Evolutionary conservation across 2,329 filamentous ascomycete genomes (phyloP).

Genomic region (Clarireedia paspali): DNA sequence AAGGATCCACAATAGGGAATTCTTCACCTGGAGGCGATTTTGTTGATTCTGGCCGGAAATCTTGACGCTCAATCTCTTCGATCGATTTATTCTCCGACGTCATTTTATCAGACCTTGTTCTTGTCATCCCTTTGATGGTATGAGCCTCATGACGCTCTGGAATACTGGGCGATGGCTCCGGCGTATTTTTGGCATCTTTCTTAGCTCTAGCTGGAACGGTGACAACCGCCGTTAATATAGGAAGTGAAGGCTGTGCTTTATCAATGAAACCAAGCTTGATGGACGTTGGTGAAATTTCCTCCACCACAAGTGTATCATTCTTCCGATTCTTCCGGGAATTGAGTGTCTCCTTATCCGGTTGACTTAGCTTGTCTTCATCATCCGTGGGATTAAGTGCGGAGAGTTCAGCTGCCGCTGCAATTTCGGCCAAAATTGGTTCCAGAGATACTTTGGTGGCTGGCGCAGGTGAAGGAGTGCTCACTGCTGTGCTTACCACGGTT

Average conservation of each 20-base stretch:
- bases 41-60: not conserved
- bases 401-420: constrained; percentile 1
- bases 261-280: constrained; percentile 8
- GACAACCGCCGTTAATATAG: constrained; percentile 5
- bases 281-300: constrained; percentile 6
- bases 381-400: not conserved
- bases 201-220: constrained; percentile 1
- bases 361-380: not conserved
- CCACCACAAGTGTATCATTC: constrained; percentile 1
- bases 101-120: not conserved
- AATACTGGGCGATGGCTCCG: constrained; percentile 1
- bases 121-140: not conserved
- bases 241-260: constrained; percentile 2
- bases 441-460: not conserved
- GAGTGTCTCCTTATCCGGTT: not conserved
- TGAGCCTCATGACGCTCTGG: constrained; percentile 3
- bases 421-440: constrained; percentile 1
- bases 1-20: constrained; percentile 8
- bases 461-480: not conserved
- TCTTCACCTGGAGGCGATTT: not conserved
- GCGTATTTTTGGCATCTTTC: not conserved
- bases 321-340: not conserved
- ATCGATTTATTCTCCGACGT: constrained; percentile 4
- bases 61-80: constrained; percentile 4
- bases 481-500: not conserved